Percentiles rank a stretch among this genome's conserved stretches.
Conservation (phyloP, 2,329 filamentous ascomycete genomes). For the Blumeria graminis region DNA sequence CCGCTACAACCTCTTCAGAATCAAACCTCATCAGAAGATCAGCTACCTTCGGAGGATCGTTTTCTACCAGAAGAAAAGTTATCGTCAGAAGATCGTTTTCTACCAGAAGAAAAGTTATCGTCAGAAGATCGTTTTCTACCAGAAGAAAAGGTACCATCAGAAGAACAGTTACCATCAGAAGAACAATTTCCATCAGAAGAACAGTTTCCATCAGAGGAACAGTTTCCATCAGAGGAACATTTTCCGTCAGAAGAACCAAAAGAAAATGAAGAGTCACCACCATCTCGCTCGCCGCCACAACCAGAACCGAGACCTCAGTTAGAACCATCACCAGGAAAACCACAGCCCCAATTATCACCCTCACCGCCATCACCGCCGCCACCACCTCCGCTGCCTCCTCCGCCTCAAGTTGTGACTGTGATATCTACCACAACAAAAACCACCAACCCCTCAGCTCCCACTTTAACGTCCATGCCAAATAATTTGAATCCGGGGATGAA, state of each 20-base stretch:
- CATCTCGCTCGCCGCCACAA: neutral
- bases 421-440: conserved; percentile 1
- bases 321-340: neutral
- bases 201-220: neutral
- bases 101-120: neutral
- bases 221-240: neutral
- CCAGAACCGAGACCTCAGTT: neutral
- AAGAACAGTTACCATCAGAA: neutral
- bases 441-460: neutral
- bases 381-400: neutral
- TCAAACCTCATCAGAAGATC: neutral
- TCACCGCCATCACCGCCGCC: neutral
- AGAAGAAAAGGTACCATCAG: neutral
- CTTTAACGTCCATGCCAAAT: neutral
- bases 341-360: neutral
- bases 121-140: neutral
- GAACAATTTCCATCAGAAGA: neutral
- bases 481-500: neutral
- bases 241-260: neutral
- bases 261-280: neutral
- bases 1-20: neutral
- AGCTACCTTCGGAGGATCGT: neutral
- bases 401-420: conserved; percentile 1
- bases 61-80: neutral
- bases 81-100: neutral